Evolutionary conservation across 1,284 basidiomycete species (phyloP).

Genomic region (Phylloboletellus chloephorus): DNA sequence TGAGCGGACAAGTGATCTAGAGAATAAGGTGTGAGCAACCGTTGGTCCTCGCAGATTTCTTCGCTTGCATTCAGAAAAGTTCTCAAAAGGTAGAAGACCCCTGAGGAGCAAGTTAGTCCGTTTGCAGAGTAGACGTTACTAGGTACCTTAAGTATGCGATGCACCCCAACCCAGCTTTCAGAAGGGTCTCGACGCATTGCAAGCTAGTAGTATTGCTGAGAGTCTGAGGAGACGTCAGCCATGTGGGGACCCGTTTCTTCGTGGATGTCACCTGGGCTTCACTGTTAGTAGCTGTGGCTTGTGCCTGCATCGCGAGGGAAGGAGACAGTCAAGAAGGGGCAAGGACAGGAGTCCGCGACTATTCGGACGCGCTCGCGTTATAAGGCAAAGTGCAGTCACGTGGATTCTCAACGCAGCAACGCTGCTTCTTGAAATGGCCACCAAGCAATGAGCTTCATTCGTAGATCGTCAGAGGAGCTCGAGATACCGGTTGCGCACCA

Average conservation of each 20-base stretch:
- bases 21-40: background rate
- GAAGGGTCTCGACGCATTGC: conserved; percentile 61
- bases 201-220: conserved; percentile 60
- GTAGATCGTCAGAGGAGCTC: background rate
- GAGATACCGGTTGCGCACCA: too few species aligned
- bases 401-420: too few species aligned
- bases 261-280: conserved; percentile 26
- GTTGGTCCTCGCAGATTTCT: background rate
- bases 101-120: conserved; percentile 18
- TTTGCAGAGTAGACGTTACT: background rate
- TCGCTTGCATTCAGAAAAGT: conserved; percentile 64
- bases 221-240: conserved; percentile 29
- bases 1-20: conserved; percentile 32
- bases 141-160: conserved; percentile 68
- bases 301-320: conserved; percentile 25
- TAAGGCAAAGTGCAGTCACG: conserved; percentile 19
- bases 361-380: conserved; percentile 12
- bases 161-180: conserved; percentile 69
- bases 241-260: background rate
- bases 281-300: conserved; percentile 14
- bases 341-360: conserved; percentile 2
- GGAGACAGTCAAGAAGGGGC: background rate
- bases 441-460: background rate
- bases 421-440: too few species aligned
- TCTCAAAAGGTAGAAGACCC: conserved; percentile 66